Percentiles rank a stretch among this genome's conserved stretches.
phyloP scores from a whole-genome alignment of 2,329 filamentous ascomycete genomes.

The Mariannaea sp. region DNA sequence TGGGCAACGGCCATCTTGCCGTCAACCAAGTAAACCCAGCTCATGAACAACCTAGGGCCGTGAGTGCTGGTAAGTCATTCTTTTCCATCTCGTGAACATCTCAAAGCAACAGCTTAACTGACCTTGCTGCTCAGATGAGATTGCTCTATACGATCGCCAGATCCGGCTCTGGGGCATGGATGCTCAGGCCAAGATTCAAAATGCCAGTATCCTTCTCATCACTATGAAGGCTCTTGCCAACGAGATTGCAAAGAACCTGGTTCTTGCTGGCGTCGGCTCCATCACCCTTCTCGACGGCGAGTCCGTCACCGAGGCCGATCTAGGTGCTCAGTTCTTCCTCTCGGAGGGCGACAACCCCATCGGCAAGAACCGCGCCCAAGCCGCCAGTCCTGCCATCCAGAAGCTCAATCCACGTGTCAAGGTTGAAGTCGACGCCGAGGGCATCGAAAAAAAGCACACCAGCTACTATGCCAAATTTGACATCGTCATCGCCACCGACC shows the following conservation, averaged over 20 bases:
- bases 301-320: slow-evolving; percentile 74
- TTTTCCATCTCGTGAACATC: background rate
- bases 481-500: slow-evolving; percentile 87
- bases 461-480: slow-evolving; percentile 82
- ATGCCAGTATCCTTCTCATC: slow-evolving; percentile 86
- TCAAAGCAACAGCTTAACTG: slow-evolving; percentile 8
- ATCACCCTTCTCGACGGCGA: slow-evolving; percentile 86
- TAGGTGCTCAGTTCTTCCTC: slow-evolving; percentile 84
- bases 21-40: slow-evolving; percentile 11
- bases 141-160: slow-evolving; percentile 95
- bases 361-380: slow-evolving; percentile 83
- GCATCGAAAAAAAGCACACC: slow-evolving; percentile 69
- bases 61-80: slow-evolving; percentile 43
- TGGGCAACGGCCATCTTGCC: slow-evolving; percentile 37
- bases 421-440: slow-evolving; percentile 70
- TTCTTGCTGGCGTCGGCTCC: slow-evolving; percentile 88
- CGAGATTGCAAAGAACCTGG: slow-evolving; percentile 96
- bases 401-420: slow-evolving; percentile 89
- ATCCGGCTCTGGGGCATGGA: slow-evolving; percentile 97
- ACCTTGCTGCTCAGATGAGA: slow-evolving; percentile 69
- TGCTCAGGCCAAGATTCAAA: slow-evolving; percentile 90
- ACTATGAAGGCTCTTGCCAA: slow-evolving; percentile 86
- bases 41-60: slow-evolving; percentile 30
- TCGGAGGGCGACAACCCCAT: slow-evolving; percentile 66
- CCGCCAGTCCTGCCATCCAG: slow-evolving; percentile 76